Base-by-base conservation (phyloP, 2,329 filamentous ascomycete species). In the Colletotrichum sp. region DNA sequence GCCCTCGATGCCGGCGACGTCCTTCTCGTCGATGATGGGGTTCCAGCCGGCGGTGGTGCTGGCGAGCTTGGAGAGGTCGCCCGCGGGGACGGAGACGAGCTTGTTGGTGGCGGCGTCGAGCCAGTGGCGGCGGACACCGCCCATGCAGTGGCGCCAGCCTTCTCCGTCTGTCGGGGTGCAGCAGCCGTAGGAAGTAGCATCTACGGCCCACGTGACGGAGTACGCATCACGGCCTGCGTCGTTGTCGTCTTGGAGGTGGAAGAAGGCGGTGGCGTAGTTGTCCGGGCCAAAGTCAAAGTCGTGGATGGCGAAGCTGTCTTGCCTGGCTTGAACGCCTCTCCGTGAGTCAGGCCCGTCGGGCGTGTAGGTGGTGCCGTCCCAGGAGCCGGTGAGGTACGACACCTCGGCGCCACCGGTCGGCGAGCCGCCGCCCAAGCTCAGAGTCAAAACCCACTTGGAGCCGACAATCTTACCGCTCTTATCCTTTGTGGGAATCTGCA, bases 401-500 rank as follows among this genome's bases (percentile, higher is more conserved):
- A 76, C 75, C 8, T 63, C 69, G 24, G 73, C 69, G 54, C 29
- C 58, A 57, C 75, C 75, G 38, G 21, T 65, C 4, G 75, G 67
- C 15, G 59, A 68, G 15, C 75, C 75, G 59, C 74, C 63, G 13
- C 58, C 70, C 18, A 76, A 24, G 24, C 70, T 72, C 57, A 76
- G 70, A 12, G 74, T 68, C 51, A 76, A 66, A 16, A 76, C 64
- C 73, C 74, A 76, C 27, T 70, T 66, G 61, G 70, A 38, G 21
- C 74, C 74, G 8, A 67, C 69, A 24, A 55, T 29, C 21, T 38
- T 59, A 27, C 79, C 72, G 78, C 91, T 89, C 76, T 88, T 88
- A 74, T 90, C 87, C 0, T 87, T 90, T 79, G 90, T 54, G 51
- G 73, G 73, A 27, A 76, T 66, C 64, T 73, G 62, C 8, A 76